These are phyloP conservation scores for Aspergillus ustus DNA, from an alignment of 2,329 filamentous ascomycete genomes.

Conservation along the genomic window DNA sequence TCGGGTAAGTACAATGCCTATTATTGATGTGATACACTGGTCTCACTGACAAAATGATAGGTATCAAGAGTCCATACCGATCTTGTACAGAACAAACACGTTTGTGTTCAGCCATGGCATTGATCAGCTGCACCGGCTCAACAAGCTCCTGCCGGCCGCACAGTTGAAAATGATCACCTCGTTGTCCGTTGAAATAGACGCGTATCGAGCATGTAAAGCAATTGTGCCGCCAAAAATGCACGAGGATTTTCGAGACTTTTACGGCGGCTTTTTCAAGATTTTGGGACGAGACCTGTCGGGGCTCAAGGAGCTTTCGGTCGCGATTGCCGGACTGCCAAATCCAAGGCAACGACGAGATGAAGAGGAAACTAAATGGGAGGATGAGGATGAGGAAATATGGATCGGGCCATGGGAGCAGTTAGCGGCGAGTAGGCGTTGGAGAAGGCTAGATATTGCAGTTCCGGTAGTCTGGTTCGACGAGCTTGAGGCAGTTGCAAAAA, in stretches of 20 bases:
- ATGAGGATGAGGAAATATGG: constrained; percentile 7
- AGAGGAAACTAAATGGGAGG: background rate
- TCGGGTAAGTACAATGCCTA: constrained; percentile 3
- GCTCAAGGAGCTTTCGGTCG: constrained; percentile 5
- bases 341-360: background rate
- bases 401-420: constrained; percentile 15
- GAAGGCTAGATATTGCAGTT: constrained; percentile 11
- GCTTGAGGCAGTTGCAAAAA: background rate
- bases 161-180: constrained; percentile 9
- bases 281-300: background rate
- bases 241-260: constrained; percentile 1
- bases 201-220: constrained; percentile 8
- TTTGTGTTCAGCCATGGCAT: constrained; percentile 20
- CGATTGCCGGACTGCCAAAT: constrained; percentile 12
- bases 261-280: constrained; percentile 8
- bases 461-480: background rate
- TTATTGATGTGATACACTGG: background rate
- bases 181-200: constrained; percentile 17
- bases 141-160: constrained; percentile 2
- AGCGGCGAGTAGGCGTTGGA: constrained; percentile 11
- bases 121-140: constrained; percentile 18
- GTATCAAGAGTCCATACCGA: constrained; percentile 1
- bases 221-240: constrained; percentile 6
- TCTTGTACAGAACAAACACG: constrained; percentile 13
- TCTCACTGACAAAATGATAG: background rate